Evolutionary conservation across 2,329 filamentous ascomycete genomes (phyloP), one percentile per base, ranked within the genome.

Genomic region (Dryadomyces quercus-mongolicae): DNA sequence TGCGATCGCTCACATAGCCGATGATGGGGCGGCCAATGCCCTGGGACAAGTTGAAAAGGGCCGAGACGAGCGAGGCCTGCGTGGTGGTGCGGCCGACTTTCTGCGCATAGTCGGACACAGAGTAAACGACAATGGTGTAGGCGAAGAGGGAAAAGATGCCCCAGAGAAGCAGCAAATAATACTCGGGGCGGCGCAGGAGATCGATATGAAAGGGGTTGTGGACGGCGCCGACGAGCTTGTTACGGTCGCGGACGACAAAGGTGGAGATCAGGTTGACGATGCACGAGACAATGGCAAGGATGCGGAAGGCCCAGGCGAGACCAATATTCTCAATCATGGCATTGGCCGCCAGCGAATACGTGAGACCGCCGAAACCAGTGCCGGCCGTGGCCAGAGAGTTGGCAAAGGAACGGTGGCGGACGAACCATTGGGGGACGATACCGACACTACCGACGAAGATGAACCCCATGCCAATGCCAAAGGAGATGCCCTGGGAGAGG

Each of bases 391-490:
- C 73, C 18, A 87, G 74, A 1, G 84, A 81, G 58, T 86, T 88
- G 12, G 86, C 85, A 15, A 90, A 73, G 31, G 81, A 85, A 2
- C 86, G 76, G 25, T 74, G 75, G 36, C 78, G 82, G 10, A 74
- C 78, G 63, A 91, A 91, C 85, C 85, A 90, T 64, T 90, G 85
- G 2, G 85, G 78, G 0, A 85, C 73, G 12, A 89, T 77, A 38
- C 78, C 79, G 3, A 85, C 83, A 5, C 75, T 80, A 0, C 80
- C 79, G 0, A 86, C 85, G 64, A 90, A 92, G 10, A 85, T 71
- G 55, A 91, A 84, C 0, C 87, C 87, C 76, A 92, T 84, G 3
- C 86, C 87, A 21, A 84, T 66, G n/a, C 88, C 88, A 58, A 92
- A 91, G 53, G 82, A 79, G 2, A 91, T 63, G 5, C 88, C 88